phyloP scores from a whole-genome alignment of 331 rosid species.

The Pyrus hybrid region DNA sequence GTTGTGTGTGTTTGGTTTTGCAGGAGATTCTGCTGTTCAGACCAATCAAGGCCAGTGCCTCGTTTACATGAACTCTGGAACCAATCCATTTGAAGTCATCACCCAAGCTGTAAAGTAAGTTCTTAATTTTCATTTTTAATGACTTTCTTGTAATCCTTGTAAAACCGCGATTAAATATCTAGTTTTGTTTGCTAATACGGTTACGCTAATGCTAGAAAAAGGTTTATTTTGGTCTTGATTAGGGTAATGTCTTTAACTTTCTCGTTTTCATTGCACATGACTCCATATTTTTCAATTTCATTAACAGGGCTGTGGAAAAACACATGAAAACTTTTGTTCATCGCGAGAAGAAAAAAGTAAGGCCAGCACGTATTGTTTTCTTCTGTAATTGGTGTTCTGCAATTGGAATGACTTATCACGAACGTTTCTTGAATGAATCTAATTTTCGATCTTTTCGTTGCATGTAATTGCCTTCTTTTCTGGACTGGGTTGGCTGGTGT shows the following conservation, averaged over 20 bases:
- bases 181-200: not conserved
- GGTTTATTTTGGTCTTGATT: not conserved
- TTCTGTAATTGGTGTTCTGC: not conserved
- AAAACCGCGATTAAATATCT: not conserved
- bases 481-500: conserved; percentile 99
- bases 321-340: conserved; percentile 81
- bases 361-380: conserved; percentile 5
- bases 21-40: too few relatives aligned
- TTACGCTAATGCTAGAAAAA: not conserved
- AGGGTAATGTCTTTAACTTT: too few relatives aligned
- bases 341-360: conserved; percentile 75
- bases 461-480: conserved; percentile 72
- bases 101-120: conserved; percentile 80
- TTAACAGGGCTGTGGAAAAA: conserved; percentile 71
- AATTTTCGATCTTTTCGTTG: conserved; percentile 18
- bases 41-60: too few relatives aligned
- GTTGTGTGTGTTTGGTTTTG: conserved; percentile 69
- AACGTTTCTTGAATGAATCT: not conserved
- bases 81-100: too few relatives aligned
- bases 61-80: too few relatives aligned
- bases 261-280: too few relatives aligned
- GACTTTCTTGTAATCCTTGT: not conserved
- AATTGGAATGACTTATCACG: not conserved
- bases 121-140: not conserved
- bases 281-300: not conserved